phyloP scores from a whole-genome alignment of 1,284 basidiomycete species.

The Kalmanozyma brasiliensis region DNA sequence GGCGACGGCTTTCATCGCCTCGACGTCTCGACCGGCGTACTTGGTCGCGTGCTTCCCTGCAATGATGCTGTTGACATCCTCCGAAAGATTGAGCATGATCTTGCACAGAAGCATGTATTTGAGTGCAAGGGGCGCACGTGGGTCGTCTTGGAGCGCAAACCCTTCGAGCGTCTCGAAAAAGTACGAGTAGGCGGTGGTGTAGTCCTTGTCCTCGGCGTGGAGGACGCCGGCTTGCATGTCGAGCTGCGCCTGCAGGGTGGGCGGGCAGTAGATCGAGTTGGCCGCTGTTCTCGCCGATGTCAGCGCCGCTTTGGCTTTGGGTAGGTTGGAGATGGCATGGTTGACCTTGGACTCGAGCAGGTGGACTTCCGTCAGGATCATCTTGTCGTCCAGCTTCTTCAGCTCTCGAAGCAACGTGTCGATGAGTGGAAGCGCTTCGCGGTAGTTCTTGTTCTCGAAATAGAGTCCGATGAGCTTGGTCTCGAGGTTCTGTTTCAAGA shows the following conservation, averaged over 20 bases:
- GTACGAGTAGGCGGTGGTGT: slow-evolving; percentile 94
- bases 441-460: slow-evolving; percentile 81
- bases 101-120: slow-evolving; percentile 99
- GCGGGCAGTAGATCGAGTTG: slow-evolving; percentile 97
- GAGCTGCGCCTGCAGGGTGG: slow-evolving; percentile 86
- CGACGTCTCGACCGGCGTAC: slow-evolving; percentile 82
- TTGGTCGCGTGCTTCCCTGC: slow-evolving; percentile 87
- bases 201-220: slow-evolving; percentile 97
- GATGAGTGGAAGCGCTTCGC: slow-evolving; percentile 83
- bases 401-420: slow-evolving; percentile 87
- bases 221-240: slow-evolving; percentile 92
- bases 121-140: slow-evolving; percentile 80
- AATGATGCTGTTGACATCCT: slow-evolving; percentile 87
- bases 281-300: slow-evolving; percentile 93
- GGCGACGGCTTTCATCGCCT: slow-evolving; percentile 94
- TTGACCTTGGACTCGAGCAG: slow-evolving; percentile 91
- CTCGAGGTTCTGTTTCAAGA: slow-evolving; percentile 93
- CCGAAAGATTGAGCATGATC: slow-evolving; percentile 94
- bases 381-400: slow-evolving; percentile 94
- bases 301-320: slow-evolving; percentile 92
- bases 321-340: slow-evolving; percentile 87
- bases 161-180: slow-evolving; percentile 98
- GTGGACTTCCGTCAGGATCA: slow-evolving; percentile 96
- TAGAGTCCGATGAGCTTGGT: slow-evolving; percentile 86
- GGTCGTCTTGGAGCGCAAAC: slow-evolving; percentile 74